Base-by-base conservation (phyloP, 352 stramenopile genomes). In the Aphanomyces invadans region DNA sequence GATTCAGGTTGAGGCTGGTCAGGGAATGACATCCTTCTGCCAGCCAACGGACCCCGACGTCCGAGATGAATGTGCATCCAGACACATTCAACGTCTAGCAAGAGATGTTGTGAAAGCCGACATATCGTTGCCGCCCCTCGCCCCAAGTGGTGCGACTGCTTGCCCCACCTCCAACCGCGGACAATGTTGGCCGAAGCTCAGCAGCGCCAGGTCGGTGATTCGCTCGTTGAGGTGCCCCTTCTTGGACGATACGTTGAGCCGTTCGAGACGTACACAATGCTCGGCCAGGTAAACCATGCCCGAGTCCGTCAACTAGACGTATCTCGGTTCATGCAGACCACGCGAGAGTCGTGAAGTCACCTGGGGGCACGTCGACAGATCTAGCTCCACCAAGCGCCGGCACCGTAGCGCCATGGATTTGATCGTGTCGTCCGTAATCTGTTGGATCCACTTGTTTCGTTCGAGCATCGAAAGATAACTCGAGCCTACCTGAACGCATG, bases 1-100 rank as follows among this genome's bases (percentile, higher is more conserved):
- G 84, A 11, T 67, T 88, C 19, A 98, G 64, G 67, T 96, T 79
- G 21, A 98, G 65, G n/a, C 71, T 68, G 39, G 85, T 71, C 4
- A 98, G 80, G 4, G 78, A 70, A 4, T 73, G 66, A n/a, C 89
- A 96, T 36, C 87, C 85, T 4, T 80, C 77, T 0, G 77, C 79
- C 26, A 98, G 72, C 90, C 90, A 98, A 21, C 86, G 82, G 25
- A 98, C 69, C 0, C 91, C 91, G 3, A 86, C 90, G 61, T 98
- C 92, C 0, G 90, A 95, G 15, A 98, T 70, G 62, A 89, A 86
- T 11, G 87, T 83, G 66, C 86, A 97, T 0, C 93, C 90, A 1
- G 77, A 76, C 0, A 98, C 64, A 28, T 83, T 86, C 0, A 98
- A 70, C 10, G 81, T 62, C 2, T 68, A 60, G 1, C 15, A 57